Evolutionary conservation across 2,329 filamentous ascomycete genomes (phyloP).

Genomic region (Neopestalotiopsis sp.): DNA sequence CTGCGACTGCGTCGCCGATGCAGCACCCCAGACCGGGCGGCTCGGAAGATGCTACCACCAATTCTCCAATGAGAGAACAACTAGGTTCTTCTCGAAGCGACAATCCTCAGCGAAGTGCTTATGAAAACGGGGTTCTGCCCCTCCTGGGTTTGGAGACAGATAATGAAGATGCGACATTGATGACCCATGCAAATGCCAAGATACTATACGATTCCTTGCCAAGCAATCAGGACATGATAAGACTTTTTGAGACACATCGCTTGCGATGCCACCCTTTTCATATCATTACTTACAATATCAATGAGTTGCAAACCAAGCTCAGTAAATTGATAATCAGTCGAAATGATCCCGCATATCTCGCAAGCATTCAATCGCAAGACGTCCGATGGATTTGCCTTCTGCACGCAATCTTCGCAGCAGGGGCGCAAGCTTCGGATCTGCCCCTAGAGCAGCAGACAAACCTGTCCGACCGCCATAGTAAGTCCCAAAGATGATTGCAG

Average conservation of each 20-base stretch:
- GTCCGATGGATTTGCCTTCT: conserved; percentile 1
- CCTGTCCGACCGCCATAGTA: neutral
- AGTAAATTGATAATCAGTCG: neutral
- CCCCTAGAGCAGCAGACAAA: neutral
- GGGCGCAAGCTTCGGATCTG: conserved; percentile 1
- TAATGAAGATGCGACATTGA: neutral
- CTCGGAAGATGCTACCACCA: neutral
- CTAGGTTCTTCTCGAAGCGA: neutral
- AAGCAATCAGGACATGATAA: conserved; percentile 6
- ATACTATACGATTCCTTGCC: conserved; percentile 1
- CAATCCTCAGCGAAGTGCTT: neutral
- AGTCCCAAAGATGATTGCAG: neutral
- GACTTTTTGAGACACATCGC: conserved; percentile 2
- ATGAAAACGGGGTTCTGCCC: neutral
- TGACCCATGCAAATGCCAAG: neutral
- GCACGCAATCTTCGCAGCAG: conserved; percentile 5
- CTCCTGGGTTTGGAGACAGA: neutral
- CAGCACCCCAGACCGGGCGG: neutral
- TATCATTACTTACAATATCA: conserved; percentile 7
- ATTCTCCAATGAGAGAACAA: neutral
- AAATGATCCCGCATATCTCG: neutral
- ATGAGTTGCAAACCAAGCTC: conserved; percentile 5
- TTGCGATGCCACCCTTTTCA: conserved; percentile 4
- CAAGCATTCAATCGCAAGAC: neutral
- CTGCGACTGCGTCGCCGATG: neutral